phyloP scores from a whole-genome alignment of 139 green algal species.

The Coelastrella sp. region DNA sequence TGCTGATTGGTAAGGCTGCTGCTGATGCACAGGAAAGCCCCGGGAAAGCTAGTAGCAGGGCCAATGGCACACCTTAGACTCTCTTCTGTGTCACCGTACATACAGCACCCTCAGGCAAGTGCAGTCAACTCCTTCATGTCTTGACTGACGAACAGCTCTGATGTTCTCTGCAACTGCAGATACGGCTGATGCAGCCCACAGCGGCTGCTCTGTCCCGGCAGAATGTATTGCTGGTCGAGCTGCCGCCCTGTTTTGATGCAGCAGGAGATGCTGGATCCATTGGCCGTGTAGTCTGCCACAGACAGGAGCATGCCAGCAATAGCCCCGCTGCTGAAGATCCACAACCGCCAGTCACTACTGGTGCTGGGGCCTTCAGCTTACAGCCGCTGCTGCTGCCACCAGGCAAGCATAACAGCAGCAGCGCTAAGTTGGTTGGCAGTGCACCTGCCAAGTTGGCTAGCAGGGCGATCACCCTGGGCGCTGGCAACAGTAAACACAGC shows the following conservation, averaged over 20 bases:
- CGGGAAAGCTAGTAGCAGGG: too few species aligned
- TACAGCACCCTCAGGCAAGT: too few species aligned
- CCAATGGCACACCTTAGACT: too few species aligned
- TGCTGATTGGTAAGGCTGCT: too few species aligned
- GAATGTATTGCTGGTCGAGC: constrained; percentile 21
- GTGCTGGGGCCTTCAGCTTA: neutral
- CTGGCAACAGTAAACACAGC: neutral
- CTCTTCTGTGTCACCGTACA: too few species aligned
- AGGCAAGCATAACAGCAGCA: neutral
- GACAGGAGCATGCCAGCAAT: too few species aligned
- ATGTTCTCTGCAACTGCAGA: too few species aligned
- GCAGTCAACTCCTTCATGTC: too few species aligned
- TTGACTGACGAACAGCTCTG: too few species aligned
- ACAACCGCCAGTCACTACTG: neutral
- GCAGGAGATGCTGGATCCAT: constrained; percentile 14
- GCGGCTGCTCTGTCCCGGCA: constrained; percentile 1
- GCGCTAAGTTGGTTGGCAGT: neutral
- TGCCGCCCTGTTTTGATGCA: constrained; percentile 5
- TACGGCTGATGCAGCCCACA: neutral
- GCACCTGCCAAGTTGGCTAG: too few species aligned
- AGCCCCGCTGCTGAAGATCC: neutral
- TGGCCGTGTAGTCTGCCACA: neutral
- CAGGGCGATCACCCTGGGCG: too few species aligned
- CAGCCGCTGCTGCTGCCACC: neutral
- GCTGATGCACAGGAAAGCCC: too few species aligned